Evolutionary conservation across 768 basidiomycete species (phyloP).

Genomic region (Trametes sanguinea): DNA sequence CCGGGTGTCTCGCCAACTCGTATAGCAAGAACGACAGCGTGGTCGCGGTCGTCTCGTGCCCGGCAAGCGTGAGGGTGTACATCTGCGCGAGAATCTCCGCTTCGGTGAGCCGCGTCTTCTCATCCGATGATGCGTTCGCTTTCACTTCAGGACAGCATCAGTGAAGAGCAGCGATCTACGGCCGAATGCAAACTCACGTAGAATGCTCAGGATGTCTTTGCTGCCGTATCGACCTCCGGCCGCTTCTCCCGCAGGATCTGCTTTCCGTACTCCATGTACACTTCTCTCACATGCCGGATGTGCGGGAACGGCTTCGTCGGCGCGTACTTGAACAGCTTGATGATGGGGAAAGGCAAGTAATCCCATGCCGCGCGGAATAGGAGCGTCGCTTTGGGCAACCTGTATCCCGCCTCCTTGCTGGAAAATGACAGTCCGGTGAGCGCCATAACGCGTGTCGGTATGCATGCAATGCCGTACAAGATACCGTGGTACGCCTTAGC

Average conservation of each 20-base stretch:
- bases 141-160: conserved; percentile 8
- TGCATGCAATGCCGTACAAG: conserved; percentile 12
- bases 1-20: conserved; percentile 19
- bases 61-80: conserved; percentile 18
- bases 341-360: conserved; percentile 21
- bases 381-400: conserved; percentile 8
- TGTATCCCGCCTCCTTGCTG: conserved; percentile 12
- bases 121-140: conserved; percentile 23
- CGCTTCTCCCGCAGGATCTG: conserved; percentile 14
- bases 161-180: too few species aligned
- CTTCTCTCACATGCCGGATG: conserved; percentile 2
- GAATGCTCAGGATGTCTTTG: conserved; percentile 27
- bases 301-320: conserved; percentile 12
- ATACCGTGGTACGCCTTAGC: conserved; percentile 23
- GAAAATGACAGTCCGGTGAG: too few species aligned
- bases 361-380: conserved; percentile 25
- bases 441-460: too few species aligned
- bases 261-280: conserved; percentile 15
- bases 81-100: conserved; percentile 26
- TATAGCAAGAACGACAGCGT: conserved; percentile 17
- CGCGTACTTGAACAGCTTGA: conserved; percentile 18
- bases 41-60: conserved; percentile 21
- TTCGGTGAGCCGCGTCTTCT: conserved; percentile 13
- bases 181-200: conserved; percentile 9
- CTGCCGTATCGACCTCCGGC: not conserved